Conservation (phyloP, 768 basidiomycete species). For the Dentipellis sp. region DNA sequence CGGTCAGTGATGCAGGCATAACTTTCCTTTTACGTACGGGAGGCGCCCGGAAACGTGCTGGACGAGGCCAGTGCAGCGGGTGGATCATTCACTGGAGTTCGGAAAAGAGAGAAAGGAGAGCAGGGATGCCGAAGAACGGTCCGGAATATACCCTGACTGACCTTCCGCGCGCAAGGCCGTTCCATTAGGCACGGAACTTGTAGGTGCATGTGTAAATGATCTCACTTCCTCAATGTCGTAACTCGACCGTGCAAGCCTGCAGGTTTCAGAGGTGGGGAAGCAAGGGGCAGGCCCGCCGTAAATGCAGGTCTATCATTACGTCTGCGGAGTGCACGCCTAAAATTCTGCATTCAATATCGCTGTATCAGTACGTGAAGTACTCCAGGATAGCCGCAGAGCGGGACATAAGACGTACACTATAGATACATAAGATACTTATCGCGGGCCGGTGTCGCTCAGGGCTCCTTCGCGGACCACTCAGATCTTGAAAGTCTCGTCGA, state of each 20-base stretch:
- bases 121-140: not conserved
- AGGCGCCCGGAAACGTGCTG: not conserved
- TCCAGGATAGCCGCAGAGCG: not conserved
- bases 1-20: not conserved
- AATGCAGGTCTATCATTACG: not conserved
- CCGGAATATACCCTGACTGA: not conserved
- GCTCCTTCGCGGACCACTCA: constrained; percentile 15
- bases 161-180: not conserved
- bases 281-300: not conserved
- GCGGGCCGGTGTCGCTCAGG: not conserved
- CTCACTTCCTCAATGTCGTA: not conserved
- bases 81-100: not conserved
- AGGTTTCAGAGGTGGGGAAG: not conserved
- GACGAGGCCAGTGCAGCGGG: not conserved
- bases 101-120: not conserved
- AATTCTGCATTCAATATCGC: not conserved
- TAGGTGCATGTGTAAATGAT: not conserved
- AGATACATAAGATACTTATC: constrained; percentile 1
- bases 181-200: not conserved
- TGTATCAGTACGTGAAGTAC: not conserved
- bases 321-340: not conserved
- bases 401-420: not conserved
- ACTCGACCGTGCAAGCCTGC: not conserved
- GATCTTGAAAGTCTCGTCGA: constrained; percentile 50
- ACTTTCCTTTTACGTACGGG: constrained; percentile 5